Evolutionary conservation across 192 early-diverging fungal species (phyloP), one percentile per base, ranked within the genome.

Genomic region (Martensiomyces pterosporus): DNA sequence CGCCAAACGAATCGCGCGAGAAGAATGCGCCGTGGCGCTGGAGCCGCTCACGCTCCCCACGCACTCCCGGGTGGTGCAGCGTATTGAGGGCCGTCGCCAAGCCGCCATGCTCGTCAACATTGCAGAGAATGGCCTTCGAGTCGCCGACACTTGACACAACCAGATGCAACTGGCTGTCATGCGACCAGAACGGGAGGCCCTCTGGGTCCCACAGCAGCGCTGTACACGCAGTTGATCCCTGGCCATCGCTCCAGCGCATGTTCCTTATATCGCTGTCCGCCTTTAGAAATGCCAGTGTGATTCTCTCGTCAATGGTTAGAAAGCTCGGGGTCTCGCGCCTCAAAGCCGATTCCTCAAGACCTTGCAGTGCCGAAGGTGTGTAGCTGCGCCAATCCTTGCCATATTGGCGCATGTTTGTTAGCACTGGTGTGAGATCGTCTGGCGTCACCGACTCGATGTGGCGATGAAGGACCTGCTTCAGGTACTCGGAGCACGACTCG

Each of bases 1-100:
- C 81, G 35, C 86, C 86, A 69, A 81, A 88, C 3, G 86, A 88
- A 58, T 88, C 86, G 16, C 84, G 82, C 15, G 77, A 85, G 21
- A 88, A 78, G 59, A 81, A 88, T 0, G 82, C 84, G 2, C 82
- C 86, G 56, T 81, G 82, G 25, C 75, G 79, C 38, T 81, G 77
- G 41, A 88, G 75, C 22, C 86, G 67, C 17, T 85, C 84, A 54
- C 64, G 56, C 49, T 82, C 86, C 15, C 49, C 57, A 6, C 59
- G 55, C 21, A 82, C 78, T 44, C 67, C 76, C 10, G 86, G 84
- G 56, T 88, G 84, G 60, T 88, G 86, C 51, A 81, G 77, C 8
- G 77, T 78, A 17, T 78, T 86, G 18, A 88, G 60, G 18, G 79
- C 58, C 16, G 75, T 32, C 9, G 74, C 77, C 44, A 81, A 69